phyloP scores from a whole-genome alignment of 495 filamentous ascomycete species.

The Hyphodiscus hymeniophilus region DNA sequence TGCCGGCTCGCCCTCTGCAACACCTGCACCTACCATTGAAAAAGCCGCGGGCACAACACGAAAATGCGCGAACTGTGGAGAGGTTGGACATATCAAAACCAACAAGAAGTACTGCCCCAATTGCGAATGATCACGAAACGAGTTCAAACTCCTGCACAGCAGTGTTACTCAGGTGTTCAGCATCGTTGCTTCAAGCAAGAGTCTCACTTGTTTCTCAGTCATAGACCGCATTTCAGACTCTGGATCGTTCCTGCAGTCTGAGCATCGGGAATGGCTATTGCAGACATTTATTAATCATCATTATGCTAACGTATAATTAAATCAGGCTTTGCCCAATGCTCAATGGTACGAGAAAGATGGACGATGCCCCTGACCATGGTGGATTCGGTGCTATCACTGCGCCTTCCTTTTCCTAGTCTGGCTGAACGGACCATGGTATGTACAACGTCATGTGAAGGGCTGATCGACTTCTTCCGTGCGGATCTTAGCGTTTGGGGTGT shows the following conservation, averaged over 20 bases:
- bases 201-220: too few species aligned
- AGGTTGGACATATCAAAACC: slow-evolving; percentile 97
- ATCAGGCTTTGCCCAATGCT: slow-evolving; percentile 79
- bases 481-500: too few species aligned
- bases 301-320: slow-evolving; percentile 28
- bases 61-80: slow-evolving; percentile 95
- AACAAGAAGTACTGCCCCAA: slow-evolving; percentile 72
- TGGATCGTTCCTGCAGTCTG: too few species aligned
- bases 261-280: not conserved
- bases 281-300: not conserved
- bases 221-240: too few species aligned
- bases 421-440: too few species aligned
- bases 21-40: slow-evolving; percentile 26
- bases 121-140: not conserved
- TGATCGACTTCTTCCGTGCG: too few species aligned
- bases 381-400: slow-evolving; percentile 43
- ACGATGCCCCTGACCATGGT: slow-evolving; percentile 46
- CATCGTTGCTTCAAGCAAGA: too few species aligned
- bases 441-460: too few species aligned
- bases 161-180: too few species aligned
- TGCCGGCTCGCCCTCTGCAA: slow-evolving; percentile 32
- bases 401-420: slow-evolving; percentile 19
- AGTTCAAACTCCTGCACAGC: too few species aligned
- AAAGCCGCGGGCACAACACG: slow-evolving; percentile 65
- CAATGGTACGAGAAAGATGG: slow-evolving; percentile 73